phyloP scores from a whole-genome alignment of 495 filamentous ascomycete genomes.

The Halenospora varia region DNA sequence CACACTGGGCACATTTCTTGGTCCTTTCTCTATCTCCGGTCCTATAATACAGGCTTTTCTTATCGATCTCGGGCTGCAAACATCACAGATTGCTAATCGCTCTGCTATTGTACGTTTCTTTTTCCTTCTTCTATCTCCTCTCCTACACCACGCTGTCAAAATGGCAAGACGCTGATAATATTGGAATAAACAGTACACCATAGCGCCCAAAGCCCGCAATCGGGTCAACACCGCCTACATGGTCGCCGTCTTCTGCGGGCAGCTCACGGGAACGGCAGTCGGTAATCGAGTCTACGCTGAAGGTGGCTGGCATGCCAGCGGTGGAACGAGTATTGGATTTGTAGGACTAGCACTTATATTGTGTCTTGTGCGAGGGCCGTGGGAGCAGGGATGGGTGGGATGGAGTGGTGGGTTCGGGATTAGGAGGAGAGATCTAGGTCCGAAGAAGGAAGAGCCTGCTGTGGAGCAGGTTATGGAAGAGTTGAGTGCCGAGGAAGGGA shows the following conservation, averaged over 20 bases:
- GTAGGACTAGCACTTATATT: no score
- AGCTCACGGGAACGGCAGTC: conserved; percentile 70
- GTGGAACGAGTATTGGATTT: conserved; percentile 16
- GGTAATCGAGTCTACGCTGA: conserved; percentile 67
- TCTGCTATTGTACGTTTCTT: no score
- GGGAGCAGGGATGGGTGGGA: no score
- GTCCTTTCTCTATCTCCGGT: conserved; percentile 62
- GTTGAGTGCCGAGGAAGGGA: conserved; percentile 2
- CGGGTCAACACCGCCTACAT: conserved; percentile 82
- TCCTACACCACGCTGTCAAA: no score
- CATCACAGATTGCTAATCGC: conserved; percentile 71
- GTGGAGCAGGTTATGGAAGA: conserved; percentile 23
- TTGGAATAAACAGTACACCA: no score
- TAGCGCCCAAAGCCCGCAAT: conserved; percentile 70
- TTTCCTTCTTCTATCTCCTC: no score
- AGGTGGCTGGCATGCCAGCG: conserved; percentile 53
- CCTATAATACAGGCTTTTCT: conserved; percentile 72
- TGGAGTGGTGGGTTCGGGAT: no score
- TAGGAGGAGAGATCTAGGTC: no score
- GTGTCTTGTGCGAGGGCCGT: no score
- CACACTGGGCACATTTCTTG: conserved; percentile 65
- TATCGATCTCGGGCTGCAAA: conserved; percentile 71
- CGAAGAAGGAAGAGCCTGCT: conserved; percentile 2
- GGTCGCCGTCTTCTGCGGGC: conserved; percentile 69
- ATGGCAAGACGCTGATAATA: no score